Percentiles rank a stretch among this genome's conserved stretches.
phyloP scores from a whole-genome alignment of 2,329 filamentous ascomycete species.

The Cadophora sp. region DNA sequence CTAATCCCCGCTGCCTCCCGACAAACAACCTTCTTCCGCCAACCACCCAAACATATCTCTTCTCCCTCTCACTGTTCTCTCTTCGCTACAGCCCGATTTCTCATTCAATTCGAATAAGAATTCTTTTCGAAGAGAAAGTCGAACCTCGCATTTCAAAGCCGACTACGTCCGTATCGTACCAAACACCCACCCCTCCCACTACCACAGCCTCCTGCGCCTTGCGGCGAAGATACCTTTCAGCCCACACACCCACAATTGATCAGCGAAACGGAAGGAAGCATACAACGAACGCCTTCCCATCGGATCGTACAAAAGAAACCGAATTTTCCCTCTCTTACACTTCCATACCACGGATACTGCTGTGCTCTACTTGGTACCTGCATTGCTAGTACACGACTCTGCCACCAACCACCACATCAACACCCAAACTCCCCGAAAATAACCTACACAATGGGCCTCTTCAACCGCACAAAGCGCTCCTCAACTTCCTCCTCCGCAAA shows the following conservation, averaged over 20 bases:
- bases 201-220: constrained; percentile 9
- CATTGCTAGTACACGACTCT: neutral
- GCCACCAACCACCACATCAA: neutral
- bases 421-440: neutral
- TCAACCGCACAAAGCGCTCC: constrained; percentile 17
- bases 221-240: constrained; percentile 2
- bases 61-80: neutral
- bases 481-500: constrained; percentile 17
- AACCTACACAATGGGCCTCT: constrained; percentile 4
- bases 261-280: neutral
- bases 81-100: neutral
- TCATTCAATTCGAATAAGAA: neutral
- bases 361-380: neutral
- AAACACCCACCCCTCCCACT: neutral
- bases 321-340: neutral
- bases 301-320: constrained; percentile 1
- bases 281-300: neutral
- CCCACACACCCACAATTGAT: constrained; percentile 9
- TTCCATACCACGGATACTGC: neutral
- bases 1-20: neutral
- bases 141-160: neutral
- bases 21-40: neutral
- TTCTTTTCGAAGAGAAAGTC: neutral
- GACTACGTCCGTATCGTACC: neutral
- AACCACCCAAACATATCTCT: neutral